Percentiles rank a stretch among this genome's conserved stretches.
Evolutionary conservation across 768 basidiomycete species (phyloP).

Genomic region (Psilocybe cubensis): DNA sequence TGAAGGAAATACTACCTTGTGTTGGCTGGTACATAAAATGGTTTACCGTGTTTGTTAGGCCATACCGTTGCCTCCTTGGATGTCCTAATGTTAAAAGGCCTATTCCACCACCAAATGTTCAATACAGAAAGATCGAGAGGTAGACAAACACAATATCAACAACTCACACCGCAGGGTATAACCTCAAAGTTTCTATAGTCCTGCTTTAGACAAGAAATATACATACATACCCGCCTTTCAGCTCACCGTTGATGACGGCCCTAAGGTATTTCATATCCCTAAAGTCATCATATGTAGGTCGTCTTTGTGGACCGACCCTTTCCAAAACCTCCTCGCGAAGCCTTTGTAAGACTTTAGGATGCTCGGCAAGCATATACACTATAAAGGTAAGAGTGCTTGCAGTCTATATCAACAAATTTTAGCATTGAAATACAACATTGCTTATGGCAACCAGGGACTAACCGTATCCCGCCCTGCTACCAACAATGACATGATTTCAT

Average conservation of each 20-base stretch:
- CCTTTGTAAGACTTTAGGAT: slow-evolving; percentile 40
- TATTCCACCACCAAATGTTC: slow-evolving; percentile 15
- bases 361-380: slow-evolving; percentile 48
- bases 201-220: neutral
- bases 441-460: too few relatives aligned
- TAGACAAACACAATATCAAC: neutral
- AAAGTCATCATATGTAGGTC: slow-evolving; percentile 45
- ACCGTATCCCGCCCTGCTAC: slow-evolving; percentile 53
- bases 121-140: slow-evolving; percentile 36
- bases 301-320: slow-evolving; percentile 36
- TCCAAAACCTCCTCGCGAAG: slow-evolving; percentile 44
- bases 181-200: slow-evolving; percentile 41
- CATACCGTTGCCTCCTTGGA: slow-evolving; percentile 17
- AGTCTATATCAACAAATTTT: slow-evolving; percentile 31
- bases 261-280: neutral
- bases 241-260: slow-evolving; percentile 35
- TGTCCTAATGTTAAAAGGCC: slow-evolving; percentile 14
- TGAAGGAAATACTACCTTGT: slow-evolving; percentile 40
- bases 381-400: slow-evolving; percentile 46
- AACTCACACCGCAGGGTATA: slow-evolving; percentile 39
- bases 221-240: neutral
- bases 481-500: slow-evolving; percentile 46
- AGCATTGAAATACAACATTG: neutral
- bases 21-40: slow-evolving; percentile 29
- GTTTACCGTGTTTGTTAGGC: slow-evolving; percentile 21